Percentiles rank a stretch among this genome's conserved stretches.
These are phyloP conservation scores for Rhizopus sp. DNA, from an alignment of 371 early-diverging fungal species.

Conservation along the genomic window DNA sequence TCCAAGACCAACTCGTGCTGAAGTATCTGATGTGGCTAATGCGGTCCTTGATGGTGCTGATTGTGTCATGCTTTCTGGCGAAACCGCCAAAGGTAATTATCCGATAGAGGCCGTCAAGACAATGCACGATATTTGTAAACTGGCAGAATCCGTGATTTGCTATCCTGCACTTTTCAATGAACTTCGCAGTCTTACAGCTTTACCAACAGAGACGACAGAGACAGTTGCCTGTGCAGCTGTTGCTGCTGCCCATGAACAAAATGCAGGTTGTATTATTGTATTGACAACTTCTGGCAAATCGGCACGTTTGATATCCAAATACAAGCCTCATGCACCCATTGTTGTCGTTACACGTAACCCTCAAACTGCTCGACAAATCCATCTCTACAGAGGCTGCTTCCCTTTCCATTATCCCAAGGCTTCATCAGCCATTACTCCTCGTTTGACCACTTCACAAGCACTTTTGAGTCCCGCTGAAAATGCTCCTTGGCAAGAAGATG, in stretches of 20 bases:
- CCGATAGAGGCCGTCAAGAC: conserved; percentile 75
- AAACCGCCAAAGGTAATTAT: conserved; percentile 95
- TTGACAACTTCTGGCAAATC: conserved; percentile 80
- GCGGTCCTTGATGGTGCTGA: conserved; percentile 97
- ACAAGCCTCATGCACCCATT: conserved; percentile 92
- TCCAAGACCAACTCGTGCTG: conserved; percentile 98
- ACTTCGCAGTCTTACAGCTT: conserved; percentile 72
- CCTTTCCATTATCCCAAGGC: conserved; percentile 82
- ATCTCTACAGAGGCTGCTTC: conserved; percentile 88
- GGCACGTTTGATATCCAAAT: conserved; percentile 93
- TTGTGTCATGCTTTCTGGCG: conserved; percentile 99
- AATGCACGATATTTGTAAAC: conserved; percentile 75
- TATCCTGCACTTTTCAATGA: conserved; percentile 83
- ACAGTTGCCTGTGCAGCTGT: conserved; percentile 95
- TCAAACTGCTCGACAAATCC: conserved; percentile 87
- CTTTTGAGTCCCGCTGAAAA: conserved; percentile 19
- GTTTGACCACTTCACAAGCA: not conserved
- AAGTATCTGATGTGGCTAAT: conserved; percentile 98
- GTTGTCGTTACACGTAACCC: conserved; percentile 87
- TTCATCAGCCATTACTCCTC: conserved; percentile 25
- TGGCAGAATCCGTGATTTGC: conserved; percentile 78
- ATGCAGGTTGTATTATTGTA: conserved; percentile 88
- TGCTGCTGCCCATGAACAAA: conserved; percentile 83
- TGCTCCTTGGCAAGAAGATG: conserved; percentile 84
- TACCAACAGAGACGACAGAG: conserved; percentile 85